Evolutionary conservation across 192 early-diverging fungal species (phyloP), one percentile per base, ranked within the genome.

Genomic region (Backusella tarrabulga): DNA sequence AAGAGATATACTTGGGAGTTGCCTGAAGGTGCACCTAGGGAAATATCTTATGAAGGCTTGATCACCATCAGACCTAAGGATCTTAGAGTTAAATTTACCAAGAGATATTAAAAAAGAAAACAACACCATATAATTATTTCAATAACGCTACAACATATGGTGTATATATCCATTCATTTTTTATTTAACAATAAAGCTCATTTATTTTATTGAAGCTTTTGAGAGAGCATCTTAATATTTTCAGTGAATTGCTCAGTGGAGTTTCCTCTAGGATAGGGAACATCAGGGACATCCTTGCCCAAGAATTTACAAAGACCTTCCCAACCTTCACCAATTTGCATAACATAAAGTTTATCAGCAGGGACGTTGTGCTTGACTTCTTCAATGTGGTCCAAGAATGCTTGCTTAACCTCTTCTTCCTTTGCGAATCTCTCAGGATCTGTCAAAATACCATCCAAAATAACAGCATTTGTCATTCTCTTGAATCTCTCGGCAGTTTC

Each of bases 321-420:
- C 73, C 73, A 74, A 6, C 73, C 73, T 42, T 74, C 73, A 4
- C 73, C 73, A 35, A 74, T 17, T 12, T 74, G 54, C n/a, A 74
- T 34, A 4, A 74, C 56, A 26, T 63, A 29, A n/a, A 74, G 35
- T 14, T 8, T 56, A 36, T 74, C 54, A 3, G 54, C 8, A 12
- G 73, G 73, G 3, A 74, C 38, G 32, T 36, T 7, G 7, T 21
- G n/a, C 36, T 74, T 74, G n/a, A 74, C 73, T 26, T 38, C 34
- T 67, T 74, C 54, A 63, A 26, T 74, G 26, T 74, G 73, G 3
- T 74, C 35, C 9, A 34, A 14, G 54, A 36, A 74, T 11, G 41
- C 8, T 35, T 63, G 29, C n/a, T 40, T 63, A 21, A 74, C 21
- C 23, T 66, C 56, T n/a, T 74, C 73, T 40, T 74, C 50, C 17